Evolutionary conservation across 2,329 filamentous ascomycete species (phyloP).

Genomic region (Hymenoscyphus scutula): DNA sequence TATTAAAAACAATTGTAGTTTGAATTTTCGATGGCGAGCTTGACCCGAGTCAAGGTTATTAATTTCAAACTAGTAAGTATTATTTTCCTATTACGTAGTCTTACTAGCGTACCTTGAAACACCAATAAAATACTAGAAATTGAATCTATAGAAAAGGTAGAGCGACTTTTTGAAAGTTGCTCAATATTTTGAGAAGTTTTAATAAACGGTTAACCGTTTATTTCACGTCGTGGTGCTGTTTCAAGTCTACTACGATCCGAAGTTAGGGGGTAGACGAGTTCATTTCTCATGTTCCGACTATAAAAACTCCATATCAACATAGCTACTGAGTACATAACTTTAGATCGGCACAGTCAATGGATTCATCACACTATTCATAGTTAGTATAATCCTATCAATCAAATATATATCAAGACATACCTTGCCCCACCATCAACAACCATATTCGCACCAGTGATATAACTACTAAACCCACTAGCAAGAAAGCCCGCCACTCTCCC

Average conservation of each 20-base stretch:
- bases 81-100: too few relatives aligned
- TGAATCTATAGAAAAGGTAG: too few relatives aligned
- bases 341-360: slow-evolving; percentile 16
- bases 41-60: not conserved
- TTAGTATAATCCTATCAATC: not conserved
- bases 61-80: too few relatives aligned
- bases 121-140: not conserved
- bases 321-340: not conserved
- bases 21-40: not conserved
- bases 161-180: too few relatives aligned
- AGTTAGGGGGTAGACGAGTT: too few relatives aligned
- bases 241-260: too few relatives aligned
- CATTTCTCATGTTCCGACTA: too few relatives aligned
- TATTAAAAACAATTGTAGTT: too few relatives aligned
- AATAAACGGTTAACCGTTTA: too few relatives aligned
- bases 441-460: slow-evolving; percentile 60
- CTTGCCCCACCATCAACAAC: slow-evolving; percentile 59
- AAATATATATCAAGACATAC: slow-evolving; percentile 7
- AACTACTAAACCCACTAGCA: slow-evolving; percentile 60
- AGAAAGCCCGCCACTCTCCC: slow-evolving; percentile 60
- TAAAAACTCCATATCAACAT: not conserved
- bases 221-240: too few relatives aligned
- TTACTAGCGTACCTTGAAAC: not conserved
- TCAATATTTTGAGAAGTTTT: too few relatives aligned
- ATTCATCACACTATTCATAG: slow-evolving; percentile 13